phyloP scores from a whole-genome alignment of 768 basidiomycete genomes.

The Termitomyces sp. region DNA sequence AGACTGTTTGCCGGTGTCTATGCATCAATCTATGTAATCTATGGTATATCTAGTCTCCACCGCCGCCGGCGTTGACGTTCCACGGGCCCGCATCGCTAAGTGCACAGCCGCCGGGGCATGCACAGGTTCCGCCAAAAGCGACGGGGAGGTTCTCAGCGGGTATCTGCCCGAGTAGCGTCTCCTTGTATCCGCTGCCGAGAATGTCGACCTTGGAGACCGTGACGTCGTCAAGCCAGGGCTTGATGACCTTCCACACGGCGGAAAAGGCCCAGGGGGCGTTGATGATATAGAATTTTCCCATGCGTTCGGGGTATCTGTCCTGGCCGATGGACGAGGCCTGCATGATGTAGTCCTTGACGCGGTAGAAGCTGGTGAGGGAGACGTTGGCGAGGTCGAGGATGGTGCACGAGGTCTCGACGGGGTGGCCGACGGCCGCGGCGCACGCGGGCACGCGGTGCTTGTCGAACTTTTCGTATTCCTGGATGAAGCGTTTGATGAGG shows the following conservation, averaged over 20 bases:
- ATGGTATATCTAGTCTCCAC: not conserved
- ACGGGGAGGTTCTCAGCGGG: conserved; percentile 76
- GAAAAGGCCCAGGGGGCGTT: conserved; percentile 93
- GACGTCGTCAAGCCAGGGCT: conserved; percentile 91
- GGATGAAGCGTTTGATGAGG: conserved; percentile 82
- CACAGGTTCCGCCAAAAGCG: conserved; percentile 80
- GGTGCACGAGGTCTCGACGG: conserved; percentile 96
- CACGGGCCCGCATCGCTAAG: conserved; percentile 91
- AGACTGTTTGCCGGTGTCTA: not conserved
- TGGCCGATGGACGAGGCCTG: conserved; percentile 77
- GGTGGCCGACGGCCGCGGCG: conserved; percentile 65
- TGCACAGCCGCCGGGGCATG: conserved; percentile 76
- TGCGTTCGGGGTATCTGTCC: conserved; percentile 87
- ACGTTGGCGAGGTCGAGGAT: conserved; percentile 86
- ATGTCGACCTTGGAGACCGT: conserved; percentile 95
- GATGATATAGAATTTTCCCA: conserved; percentile 99
- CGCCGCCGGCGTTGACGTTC: conserved; percentile 40
- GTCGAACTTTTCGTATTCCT: conserved; percentile 90
- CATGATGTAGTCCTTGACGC: conserved; percentile 88
- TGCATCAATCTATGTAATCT: no score
- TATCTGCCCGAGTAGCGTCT: conserved; percentile 77
- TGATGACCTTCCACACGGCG: conserved; percentile 83
- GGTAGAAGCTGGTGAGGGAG: conserved; percentile 72
- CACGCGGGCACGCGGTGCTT: conserved; percentile 77
- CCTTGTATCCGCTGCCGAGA: conserved; percentile 67